phyloP scores from a whole-genome alignment of 139 green algal species.

The Asterochloris erici region DNA sequence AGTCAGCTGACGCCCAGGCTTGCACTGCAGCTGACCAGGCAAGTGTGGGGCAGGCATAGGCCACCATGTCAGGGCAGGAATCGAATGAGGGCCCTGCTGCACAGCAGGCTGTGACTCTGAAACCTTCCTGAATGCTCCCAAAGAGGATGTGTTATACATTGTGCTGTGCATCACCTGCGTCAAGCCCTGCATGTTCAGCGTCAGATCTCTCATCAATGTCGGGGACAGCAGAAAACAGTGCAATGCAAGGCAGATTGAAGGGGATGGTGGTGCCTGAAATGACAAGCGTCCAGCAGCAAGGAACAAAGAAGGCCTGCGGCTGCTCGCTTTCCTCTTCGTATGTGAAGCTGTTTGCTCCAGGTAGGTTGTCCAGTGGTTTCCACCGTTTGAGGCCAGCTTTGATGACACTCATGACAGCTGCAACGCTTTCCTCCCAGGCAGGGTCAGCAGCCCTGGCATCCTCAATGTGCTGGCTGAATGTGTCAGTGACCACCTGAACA shows the following conservation, averaged over 20 bases:
- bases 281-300: conserved; percentile 58
- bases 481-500: conserved; percentile 37
- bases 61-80: too few relatives aligned
- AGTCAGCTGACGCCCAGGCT: too few relatives aligned
- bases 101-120: too few relatives aligned
- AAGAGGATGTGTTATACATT: too few relatives aligned
- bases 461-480: conserved; percentile 65
- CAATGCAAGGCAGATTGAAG: conserved; percentile 28
- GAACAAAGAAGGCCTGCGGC: conserved; percentile 74
- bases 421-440: conserved; percentile 25
- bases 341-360: conserved; percentile 38
- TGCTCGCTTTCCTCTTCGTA: conserved; percentile 63
- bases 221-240: conserved; percentile 27
- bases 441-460: conserved; percentile 12
- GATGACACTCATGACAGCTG: conserved; percentile 42
- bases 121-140: too few relatives aligned
- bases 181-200: not conserved
- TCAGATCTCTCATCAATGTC: not conserved
- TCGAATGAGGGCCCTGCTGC: too few relatives aligned
- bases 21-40: too few relatives aligned
- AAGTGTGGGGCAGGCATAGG: too few relatives aligned
- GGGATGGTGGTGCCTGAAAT: conserved; percentile 25
- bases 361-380: not conserved
- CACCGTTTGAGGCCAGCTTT: conserved; percentile 14
- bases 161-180: too few relatives aligned